phyloP scores from a whole-genome alignment of 108 stramenopile species.

The Cyclotella cryptica region DNA sequence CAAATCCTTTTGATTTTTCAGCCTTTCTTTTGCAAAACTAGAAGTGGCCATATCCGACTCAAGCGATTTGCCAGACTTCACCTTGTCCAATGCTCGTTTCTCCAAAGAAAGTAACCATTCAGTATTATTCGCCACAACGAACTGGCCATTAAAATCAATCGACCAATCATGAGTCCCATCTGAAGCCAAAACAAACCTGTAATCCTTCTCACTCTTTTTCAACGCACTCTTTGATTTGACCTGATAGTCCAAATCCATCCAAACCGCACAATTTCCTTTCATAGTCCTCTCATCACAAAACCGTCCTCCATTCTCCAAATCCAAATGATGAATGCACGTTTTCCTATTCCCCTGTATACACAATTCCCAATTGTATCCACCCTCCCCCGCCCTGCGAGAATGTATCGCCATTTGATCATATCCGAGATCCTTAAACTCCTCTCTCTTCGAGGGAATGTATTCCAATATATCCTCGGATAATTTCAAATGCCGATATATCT shows the following conservation, averaged over 20 bases:
- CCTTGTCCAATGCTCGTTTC: slow-evolving; percentile 10
- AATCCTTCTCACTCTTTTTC: slow-evolving; percentile 39
- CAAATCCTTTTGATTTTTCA: slow-evolving; percentile 30
- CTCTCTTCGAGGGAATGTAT: slow-evolving; percentile 45
- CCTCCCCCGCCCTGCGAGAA: slow-evolving; percentile 50
- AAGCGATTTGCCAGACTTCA: slow-evolving; percentile 16
- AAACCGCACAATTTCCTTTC: slow-evolving; percentile 54
- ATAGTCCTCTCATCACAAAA: slow-evolving; percentile 49
- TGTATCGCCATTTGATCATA: slow-evolving; percentile 53
- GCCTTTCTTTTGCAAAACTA: slow-evolving; percentile 21
- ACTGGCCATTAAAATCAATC: slow-evolving; percentile 49
- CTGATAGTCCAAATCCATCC: slow-evolving; percentile 54
- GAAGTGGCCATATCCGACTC: slow-evolving; percentile 22
- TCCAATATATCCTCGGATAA: slow-evolving; percentile 41
- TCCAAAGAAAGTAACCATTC: slow-evolving; percentile 45
- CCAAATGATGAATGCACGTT: slow-evolving; percentile 40
- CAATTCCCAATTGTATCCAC: slow-evolving; percentile 53
- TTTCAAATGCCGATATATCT: slow-evolving; percentile 41
- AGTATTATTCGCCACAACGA: slow-evolving; percentile 48
- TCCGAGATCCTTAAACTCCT: slow-evolving; percentile 38
- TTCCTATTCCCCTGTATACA: slow-evolving; percentile 45
- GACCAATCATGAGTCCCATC: slow-evolving; percentile 55
- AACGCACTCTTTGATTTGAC: slow-evolving; percentile 43
- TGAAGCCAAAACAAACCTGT: slow-evolving; percentile 46
- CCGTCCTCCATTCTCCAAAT: neutral